These are phyloP conservation scores for Stentor roeselii DNA, from an alignment of 73 alveolate species.

Conservation along the genomic window DNA sequence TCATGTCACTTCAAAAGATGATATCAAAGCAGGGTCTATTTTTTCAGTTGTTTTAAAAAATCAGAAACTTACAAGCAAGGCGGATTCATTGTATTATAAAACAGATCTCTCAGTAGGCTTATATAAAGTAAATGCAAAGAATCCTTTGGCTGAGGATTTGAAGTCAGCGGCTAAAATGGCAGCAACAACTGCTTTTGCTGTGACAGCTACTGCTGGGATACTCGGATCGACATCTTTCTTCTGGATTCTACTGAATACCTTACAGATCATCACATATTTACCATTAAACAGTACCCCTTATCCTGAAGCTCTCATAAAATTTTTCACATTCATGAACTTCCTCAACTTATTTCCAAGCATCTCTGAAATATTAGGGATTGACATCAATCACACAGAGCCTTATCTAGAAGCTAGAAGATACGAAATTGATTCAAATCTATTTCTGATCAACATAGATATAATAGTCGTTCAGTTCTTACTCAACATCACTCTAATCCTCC, in stretches of 20 bases:
- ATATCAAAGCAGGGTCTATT: not conserved
- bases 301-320: not conserved
- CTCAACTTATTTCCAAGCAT: not conserved
- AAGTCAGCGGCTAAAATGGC: not conserved
- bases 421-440: not conserved
- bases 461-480: too few species aligned
- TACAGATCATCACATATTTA: not conserved
- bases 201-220: not conserved
- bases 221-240: not conserved
- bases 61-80: not conserved
- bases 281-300: not conserved
- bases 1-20: not conserved
- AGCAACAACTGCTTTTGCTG: not conserved
- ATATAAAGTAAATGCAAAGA: not conserved
- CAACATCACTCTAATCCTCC: too few species aligned
- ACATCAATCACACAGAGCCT: not conserved
- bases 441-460: not conserved
- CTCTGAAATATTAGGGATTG: too few species aligned
- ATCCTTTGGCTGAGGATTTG: not conserved
- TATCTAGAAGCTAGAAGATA: not conserved
- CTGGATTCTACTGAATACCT: not conserved
- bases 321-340: not conserved
- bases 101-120: not conserved
- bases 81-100: not conserved
- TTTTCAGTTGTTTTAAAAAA: not conserved